Base-by-base conservation (phyloP, 2,329 filamentous ascomycete genomes). In the Verticillium albo-atrum region DNA sequence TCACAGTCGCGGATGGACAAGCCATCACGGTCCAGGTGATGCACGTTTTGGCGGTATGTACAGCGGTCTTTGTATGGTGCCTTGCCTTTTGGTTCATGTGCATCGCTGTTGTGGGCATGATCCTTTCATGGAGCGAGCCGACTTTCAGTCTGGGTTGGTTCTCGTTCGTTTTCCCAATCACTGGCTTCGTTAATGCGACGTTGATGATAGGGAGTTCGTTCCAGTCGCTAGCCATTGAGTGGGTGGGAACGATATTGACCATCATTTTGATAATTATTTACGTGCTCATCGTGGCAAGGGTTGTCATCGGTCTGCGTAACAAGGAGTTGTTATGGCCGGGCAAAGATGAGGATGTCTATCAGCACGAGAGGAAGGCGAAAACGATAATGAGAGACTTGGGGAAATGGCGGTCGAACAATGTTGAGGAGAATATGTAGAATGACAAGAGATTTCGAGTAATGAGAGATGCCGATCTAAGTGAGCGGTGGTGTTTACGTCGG, bases 81-180 rank as follows among this genome's bases (percentile, higher is more conserved):
- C 62, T 72, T 26, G 70, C 71, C 17, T 68, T 75, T 25, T 82
- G 80, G 76, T 79, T 76, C 81, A 82, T 79, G 70, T 76, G 74
- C 58, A 79, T 77, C 3, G 42, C 42, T 5, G 42, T 50, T 7
- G 42, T 50, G 42, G 42, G 42, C 20, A 50, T 50, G 42, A 12
- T 50, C 10, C 42, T 50, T 20, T 50, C 42, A 4, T 23, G 42
- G 42, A 23, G 25, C 20, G 42, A 50, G 20, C 20, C 42, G n/a
- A 50, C 42, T n/a, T 50, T 50, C 5, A 20, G 42, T 20, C 42
- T 50, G 9, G 42, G 42, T 1, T 50, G 42, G 42, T 50, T 50
- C 5, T 50, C 42, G 20, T 50, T 50, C 10, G 42, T 25, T 2
- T 50, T 50, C 42, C 42, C 42, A 20, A 25, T 50, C n/a, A 50